Conservation (phyloP, 345 rosid species). For the Boechera divaricarpa region DNA sequence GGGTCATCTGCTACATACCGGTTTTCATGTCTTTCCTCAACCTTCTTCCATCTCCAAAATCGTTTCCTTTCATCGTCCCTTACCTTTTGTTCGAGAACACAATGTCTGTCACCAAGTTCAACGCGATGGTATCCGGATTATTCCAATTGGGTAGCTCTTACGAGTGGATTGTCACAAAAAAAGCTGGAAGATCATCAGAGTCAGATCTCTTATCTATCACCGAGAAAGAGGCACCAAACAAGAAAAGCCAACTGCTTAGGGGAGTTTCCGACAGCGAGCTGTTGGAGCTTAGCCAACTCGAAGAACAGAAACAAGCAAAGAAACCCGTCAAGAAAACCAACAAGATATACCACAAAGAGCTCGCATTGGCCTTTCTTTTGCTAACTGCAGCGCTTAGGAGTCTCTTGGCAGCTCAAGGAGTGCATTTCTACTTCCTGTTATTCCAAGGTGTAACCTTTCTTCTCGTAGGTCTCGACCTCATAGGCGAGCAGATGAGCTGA, state of each 20-base stretch:
- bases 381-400: conserved; percentile 81
- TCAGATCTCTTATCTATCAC: conserved; percentile 73
- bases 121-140: conserved; percentile 84
- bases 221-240: conserved; percentile 61
- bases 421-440: conserved; percentile 84
- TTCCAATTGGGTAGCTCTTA: conserved; percentile 88
- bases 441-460: conserved; percentile 88
- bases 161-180: conserved; percentile 94
- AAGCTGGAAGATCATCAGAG: conserved; percentile 90
- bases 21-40: conserved; percentile 85
- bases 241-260: conserved; percentile 57
- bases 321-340: conserved; percentile 60
- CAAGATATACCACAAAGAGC: conserved; percentile 82
- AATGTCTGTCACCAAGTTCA: conserved; percentile 91
- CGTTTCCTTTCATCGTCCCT: conserved; percentile 84
- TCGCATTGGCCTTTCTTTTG: conserved; percentile 73
- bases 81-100: conserved; percentile 90
- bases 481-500: conserved; percentile 86
- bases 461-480: conserved; percentile 80
- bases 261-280: conserved; percentile 82
- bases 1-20: conserved; percentile 88
- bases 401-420: conserved; percentile 78
- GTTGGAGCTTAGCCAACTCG: conserved; percentile 57
- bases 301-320: conserved; percentile 60
- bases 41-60: conserved; percentile 79